Evolutionary conservation across 1,284 basidiomycete species (phyloP).

Genomic region (Boletus mariae): DNA sequence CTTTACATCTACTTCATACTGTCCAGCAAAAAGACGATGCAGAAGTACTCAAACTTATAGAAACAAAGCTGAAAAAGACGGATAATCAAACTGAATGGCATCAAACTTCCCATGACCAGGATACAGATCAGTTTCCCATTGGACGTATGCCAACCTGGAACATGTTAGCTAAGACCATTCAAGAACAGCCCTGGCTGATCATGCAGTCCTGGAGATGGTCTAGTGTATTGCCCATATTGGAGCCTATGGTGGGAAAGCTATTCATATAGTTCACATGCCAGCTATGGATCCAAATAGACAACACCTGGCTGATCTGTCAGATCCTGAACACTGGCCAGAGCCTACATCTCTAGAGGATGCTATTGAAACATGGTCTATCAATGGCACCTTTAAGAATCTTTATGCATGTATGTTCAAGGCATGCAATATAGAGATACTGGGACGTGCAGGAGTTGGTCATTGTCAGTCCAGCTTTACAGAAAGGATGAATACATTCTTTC

Average conservation of each 20-base stretch:
- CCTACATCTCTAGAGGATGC: background rate
- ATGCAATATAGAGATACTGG: background rate
- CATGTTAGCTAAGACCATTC: too few species aligned
- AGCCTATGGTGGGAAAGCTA: background rate
- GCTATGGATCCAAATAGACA: background rate
- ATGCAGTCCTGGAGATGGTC: background rate
- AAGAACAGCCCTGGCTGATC: too few species aligned
- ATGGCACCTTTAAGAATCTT: background rate
- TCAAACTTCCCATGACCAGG: too few species aligned
- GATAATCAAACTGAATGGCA: too few species aligned
- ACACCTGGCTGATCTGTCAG: background rate
- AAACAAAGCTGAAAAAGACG: too few species aligned
- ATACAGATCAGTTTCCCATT: too few species aligned
- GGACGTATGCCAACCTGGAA: too few species aligned
- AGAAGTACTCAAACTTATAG: too few species aligned
- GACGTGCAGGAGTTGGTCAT: background rate
- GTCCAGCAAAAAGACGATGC: too few species aligned
- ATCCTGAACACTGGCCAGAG: background rate
- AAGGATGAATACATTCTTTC: too few species aligned
- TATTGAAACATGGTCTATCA: background rate
- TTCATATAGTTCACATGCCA: background rate
- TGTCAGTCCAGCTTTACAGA: background rate
- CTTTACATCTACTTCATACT: too few species aligned
- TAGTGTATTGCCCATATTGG: background rate
- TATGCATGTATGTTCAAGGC: background rate